Conservation (phyloP, 192 early-diverging fungal species). For the Phycomyces blakesleeanus region DNA sequence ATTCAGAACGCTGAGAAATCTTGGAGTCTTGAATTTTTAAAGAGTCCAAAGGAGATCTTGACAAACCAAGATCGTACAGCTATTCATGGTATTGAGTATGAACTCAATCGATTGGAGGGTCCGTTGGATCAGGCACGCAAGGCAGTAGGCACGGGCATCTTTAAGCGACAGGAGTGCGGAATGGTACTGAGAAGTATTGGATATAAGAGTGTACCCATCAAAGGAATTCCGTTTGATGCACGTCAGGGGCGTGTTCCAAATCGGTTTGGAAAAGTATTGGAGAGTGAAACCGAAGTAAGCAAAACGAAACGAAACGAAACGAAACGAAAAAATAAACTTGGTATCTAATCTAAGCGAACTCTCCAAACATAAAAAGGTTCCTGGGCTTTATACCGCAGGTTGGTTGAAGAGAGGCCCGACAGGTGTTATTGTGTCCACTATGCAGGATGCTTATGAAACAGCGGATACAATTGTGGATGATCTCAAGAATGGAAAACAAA, state of each 20-base stretch:
- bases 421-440: slow-evolving; percentile 92
- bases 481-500: slow-evolving; percentile 40
- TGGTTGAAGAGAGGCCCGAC: slow-evolving; percentile 96
- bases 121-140: slow-evolving; percentile 36
- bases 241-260: slow-evolving; percentile 73
- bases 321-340: not conserved
- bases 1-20: slow-evolving; percentile 41
- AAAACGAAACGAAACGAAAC: no score
- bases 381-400: slow-evolving; percentile 83
- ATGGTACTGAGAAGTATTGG: slow-evolving; percentile 83
- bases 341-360: not conserved
- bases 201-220: slow-evolving; percentile 70
- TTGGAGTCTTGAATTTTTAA: slow-evolving; percentile 72
- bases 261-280: slow-evolving; percentile 56
- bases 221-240: slow-evolving; percentile 75
- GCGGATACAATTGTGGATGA: slow-evolving; percentile 72
- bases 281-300: slow-evolving; percentile 14
- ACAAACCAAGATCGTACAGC: slow-evolving; percentile 6
- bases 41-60: slow-evolving; percentile 62
- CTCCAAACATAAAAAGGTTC: no score
- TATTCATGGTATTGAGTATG: slow-evolving; percentile 47
- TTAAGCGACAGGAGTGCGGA: slow-evolving; percentile 55
- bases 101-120: slow-evolving; percentile 70
- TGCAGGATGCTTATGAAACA: slow-evolving; percentile 91
- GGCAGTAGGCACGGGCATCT: slow-evolving; percentile 60